Evolutionary conservation across 1,284 basidiomycete species (phyloP), one percentile per base, ranked within the genome.

Genomic region (Ustilago bromivora): DNA sequence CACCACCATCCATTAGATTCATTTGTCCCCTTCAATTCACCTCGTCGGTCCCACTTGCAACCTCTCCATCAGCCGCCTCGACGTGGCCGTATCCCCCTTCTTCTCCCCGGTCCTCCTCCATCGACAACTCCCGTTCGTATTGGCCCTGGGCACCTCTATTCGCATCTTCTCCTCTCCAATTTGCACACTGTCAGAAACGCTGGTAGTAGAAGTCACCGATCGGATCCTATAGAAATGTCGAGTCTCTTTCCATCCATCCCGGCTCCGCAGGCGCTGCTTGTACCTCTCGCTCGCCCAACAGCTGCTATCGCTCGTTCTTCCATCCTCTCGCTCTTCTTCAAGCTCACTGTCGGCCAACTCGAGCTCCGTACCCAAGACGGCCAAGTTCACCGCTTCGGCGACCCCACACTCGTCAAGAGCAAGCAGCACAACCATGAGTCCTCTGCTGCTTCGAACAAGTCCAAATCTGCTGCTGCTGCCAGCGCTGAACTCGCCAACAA

Each of bases 321-420:
- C 17, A 68, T 79, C 43, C 61, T 69, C 19, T 63, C 64, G 0
- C 77, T 79, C 55, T 76, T 79, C 51, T 57, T 61, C 58, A 67
- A 65, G 51, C 71, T 79, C 57, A 72, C 74, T 13, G 69, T 79
- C 40, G 77, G 77, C 9, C 64, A 76, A 57, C 73, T 79, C 62
- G 73, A 73, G 28, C 61, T 79, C 9, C 74, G 66, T 7, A 47
- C 63, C 3, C 66, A 51, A 15, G 66, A 72, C 31, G 74, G 74
- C 31, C 46, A 53, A 5, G 34, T 63, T 3, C 69, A 61, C 35
- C 70, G 70, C 53, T 78, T 64, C 49, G 75, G 75, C 19, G 75
- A 78, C 32, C 75, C 75, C n/a, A 74, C 75, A 0, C 63, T 78
- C n/a, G 71, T 78, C 47, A 70, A 67, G 61, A 70, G 66, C 61